Evolutionary conservation across 352 stramenopile genomes (phyloP), one percentile per base, ranked within the genome.

Genomic region (Pythium brassicae): DNA sequence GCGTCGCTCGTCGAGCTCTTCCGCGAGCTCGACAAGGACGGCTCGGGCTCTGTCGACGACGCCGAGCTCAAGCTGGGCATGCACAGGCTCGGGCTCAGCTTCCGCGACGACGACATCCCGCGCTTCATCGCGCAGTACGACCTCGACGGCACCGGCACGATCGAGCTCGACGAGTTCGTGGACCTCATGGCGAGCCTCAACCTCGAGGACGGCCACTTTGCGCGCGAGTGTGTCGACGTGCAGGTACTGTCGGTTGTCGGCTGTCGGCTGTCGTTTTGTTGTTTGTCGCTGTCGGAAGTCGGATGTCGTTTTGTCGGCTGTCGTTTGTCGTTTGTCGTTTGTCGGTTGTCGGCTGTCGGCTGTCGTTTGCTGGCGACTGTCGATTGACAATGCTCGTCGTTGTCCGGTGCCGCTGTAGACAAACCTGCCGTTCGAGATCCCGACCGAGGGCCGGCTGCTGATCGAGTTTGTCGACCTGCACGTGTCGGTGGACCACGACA

Each of bases 391-490:
- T n/a, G n/a, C n/a, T n/a, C n/a, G n/a, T n/a, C n/a, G n/a, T n/a
- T n/a, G n/a, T n/a, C n/a, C n/a, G n/a, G n/a, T n/a, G n/a, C n/a
- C n/a, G n/a, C n/a, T 88, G 1, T 74, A 87, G 45, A 87, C 76
- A 4, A 78, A 83, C 27, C 47, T 61, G 25, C 50, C 64, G 20
- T 89, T 89, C 19, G 71, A 83, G 56, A 86, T 90, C 49, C 82
- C 82, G 9, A 75, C 62, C 0, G 71, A 89, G 32, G 82, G 82
- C 0, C 66, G 70, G 19, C 46, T 92, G 23, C 66, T 73, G 43
- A 64, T 92, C 25, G 79, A 89, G 22, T 92, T 92, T 62, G 61
- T 88, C 22, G 82, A 92, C 61, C 68, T 92, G 10, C 82, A 92
- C 57, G 81, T 92, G 10, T 87, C 82, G 0, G 58, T 65, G 5